These are phyloP conservation scores for Pleurotus eryngii DNA, from an alignment of 768 basidiomycete species.

Conservation along the genomic window DNA sequence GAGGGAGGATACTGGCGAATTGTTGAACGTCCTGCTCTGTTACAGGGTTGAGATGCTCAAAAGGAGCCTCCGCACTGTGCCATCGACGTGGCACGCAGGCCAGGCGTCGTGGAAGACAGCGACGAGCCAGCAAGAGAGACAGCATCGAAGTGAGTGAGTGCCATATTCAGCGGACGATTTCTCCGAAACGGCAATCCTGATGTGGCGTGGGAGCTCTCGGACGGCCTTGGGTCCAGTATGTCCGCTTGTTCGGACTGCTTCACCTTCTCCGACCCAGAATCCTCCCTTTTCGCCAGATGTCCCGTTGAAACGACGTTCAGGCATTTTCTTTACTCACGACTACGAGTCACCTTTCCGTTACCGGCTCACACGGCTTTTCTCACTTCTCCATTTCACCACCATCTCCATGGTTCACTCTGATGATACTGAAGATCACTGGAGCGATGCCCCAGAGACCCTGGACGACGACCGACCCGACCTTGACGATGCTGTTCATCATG, in stretches of 20 bases:
- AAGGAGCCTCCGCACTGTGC: conserved; percentile 20
- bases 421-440: conserved; percentile 34
- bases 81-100: conserved; percentile 15
- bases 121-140: conserved; percentile 3
- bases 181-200: no score
- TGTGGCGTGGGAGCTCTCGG: no score
- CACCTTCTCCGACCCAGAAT: background rate
- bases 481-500: conserved; percentile 17
- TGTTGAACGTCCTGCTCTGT: conserved; percentile 59
- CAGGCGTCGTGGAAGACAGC: conserved; percentile 17
- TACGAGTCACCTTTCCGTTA: conserved; percentile 1
- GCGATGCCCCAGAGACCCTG: conserved; percentile 31
- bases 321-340: background rate
- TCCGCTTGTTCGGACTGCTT: no score
- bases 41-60: conserved; percentile 43
- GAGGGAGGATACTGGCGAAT: conserved; percentile 63
- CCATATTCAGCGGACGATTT: no score
- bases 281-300: background rate
- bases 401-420: conserved; percentile 21
- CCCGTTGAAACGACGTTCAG: background rate
- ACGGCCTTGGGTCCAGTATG: no score
- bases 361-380: conserved; percentile 7
- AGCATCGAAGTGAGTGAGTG: background rate
- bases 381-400: background rate
- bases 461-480: conserved; percentile 26